Conservation (phyloP, 176 grass and related monocot genomes). For the Raddia guianensis region DNA sequence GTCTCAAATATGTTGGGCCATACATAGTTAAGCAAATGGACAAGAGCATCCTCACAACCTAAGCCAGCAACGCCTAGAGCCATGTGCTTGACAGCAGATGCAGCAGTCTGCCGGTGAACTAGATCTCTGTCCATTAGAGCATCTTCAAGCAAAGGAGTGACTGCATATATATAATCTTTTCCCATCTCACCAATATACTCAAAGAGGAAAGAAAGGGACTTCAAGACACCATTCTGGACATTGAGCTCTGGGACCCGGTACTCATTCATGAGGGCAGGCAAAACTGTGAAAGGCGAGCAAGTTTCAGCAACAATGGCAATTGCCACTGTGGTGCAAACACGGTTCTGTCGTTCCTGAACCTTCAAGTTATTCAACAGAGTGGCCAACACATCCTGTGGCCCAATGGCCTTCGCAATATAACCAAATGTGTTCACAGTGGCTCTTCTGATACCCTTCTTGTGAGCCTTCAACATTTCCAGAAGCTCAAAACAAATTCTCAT, state of each 20-base stretch:
- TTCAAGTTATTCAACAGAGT: constrained; percentile 94
- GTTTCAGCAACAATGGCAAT: constrained; percentile 98
- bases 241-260: constrained; percentile 93
- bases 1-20: constrained; percentile 99
- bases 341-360: constrained; percentile 95
- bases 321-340: constrained; percentile 94
- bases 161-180: constrained; percentile 97
- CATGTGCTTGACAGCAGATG: constrained; percentile 98
- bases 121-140: constrained; percentile 96
- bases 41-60: constrained; percentile 97
- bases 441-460: constrained; percentile 97
- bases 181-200: constrained; percentile 99
- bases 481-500: constrained; percentile 99
- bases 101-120: constrained; percentile 93
- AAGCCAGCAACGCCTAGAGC: constrained; percentile 89
- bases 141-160: constrained; percentile 95
- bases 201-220: constrained; percentile 95
- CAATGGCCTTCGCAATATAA: constrained; percentile 98
- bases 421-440: constrained; percentile 99
- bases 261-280: constrained; percentile 97
- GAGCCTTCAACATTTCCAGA: constrained; percentile 98
- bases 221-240: constrained; percentile 98
- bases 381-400: constrained; percentile 89
- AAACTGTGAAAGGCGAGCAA: constrained; percentile 92
- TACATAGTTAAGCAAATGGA: constrained; percentile 94